Evolutionary conservation across 371 early-diverging fungal species (phyloP).

Genomic region (Apophysomyces elegans): DNA sequence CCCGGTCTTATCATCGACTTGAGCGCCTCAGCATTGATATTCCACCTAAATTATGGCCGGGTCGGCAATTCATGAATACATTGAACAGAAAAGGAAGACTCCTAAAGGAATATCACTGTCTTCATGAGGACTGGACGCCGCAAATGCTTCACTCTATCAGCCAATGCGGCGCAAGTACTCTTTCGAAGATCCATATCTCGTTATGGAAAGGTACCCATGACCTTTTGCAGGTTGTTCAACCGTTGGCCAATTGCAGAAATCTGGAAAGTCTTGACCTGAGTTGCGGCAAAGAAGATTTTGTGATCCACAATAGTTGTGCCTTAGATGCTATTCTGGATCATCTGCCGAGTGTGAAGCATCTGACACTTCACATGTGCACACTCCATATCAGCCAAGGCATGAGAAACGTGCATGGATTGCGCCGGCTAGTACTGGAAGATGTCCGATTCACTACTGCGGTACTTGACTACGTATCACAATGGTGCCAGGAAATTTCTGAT

Average conservation of each 20-base stretch:
- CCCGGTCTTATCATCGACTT: neutral
- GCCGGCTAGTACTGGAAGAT: neutral
- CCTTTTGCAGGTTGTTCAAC: neutral
- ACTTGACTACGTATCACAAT: neutral
- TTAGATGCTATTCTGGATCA: neutral
- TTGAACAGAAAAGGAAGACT: neutral
- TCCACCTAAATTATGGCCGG: neutral
- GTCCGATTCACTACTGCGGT: neutral
- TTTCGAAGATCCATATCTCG: neutral
- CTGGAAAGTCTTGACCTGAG: neutral
- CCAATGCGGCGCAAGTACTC: neutral
- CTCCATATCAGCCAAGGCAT: neutral
- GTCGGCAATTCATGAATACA: neutral
- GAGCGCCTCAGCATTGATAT: neutral
- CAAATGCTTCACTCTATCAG: neutral
- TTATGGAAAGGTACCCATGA: neutral
- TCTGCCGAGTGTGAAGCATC: neutral
- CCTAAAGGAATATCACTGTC: neutral
- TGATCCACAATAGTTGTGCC: neutral
- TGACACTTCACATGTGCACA: constrained; percentile 7
- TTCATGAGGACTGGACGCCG: neutral
- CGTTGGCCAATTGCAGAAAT: neutral
- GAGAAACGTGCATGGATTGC: neutral
- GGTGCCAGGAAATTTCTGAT: neutral
- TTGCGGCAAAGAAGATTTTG: neutral